Evolutionary conservation across 2,329 filamentous ascomycete genomes (phyloP).

Genomic region (Thielaviopsis populi): DNA sequence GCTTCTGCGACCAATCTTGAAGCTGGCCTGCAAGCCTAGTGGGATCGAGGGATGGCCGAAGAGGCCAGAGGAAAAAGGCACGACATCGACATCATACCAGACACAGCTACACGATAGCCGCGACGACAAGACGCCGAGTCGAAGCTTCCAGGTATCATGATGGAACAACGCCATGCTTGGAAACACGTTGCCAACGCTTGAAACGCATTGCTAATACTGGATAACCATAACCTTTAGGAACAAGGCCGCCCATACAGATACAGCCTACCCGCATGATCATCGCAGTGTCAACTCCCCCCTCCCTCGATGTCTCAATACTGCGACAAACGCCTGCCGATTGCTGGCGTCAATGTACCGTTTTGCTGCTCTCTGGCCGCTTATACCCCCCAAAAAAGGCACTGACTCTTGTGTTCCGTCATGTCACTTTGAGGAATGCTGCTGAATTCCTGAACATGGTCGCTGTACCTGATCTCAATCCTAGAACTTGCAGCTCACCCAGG

Average conservation of each 20-base stretch:
- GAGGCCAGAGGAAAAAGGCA: background rate
- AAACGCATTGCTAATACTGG: background rate
- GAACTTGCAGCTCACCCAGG: background rate
- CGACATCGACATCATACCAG: background rate
- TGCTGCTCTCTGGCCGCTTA: background rate
- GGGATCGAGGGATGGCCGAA: background rate
- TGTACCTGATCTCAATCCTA: background rate
- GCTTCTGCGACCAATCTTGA: background rate
- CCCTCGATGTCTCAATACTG: conserved; percentile 8
- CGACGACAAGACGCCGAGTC: background rate
- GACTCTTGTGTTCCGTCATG: background rate
- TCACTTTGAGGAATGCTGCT: conserved; percentile 5
- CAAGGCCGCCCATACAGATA: background rate
- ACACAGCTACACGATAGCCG: background rate
- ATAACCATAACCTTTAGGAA: background rate
- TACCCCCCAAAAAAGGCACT: background rate
- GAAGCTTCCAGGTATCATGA: background rate
- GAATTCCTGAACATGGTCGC: conserved; percentile 14
- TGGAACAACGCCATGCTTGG: background rate
- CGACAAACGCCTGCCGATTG: background rate
- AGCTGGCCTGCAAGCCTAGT: background rate
- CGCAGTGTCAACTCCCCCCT: background rate
- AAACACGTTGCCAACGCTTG: background rate
- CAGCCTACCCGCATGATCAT: background rate
- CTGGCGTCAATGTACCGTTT: background rate